Evolutionary conservation across 139 green algal species (phyloP).

Genomic region (Eudorina sp.): DNA sequence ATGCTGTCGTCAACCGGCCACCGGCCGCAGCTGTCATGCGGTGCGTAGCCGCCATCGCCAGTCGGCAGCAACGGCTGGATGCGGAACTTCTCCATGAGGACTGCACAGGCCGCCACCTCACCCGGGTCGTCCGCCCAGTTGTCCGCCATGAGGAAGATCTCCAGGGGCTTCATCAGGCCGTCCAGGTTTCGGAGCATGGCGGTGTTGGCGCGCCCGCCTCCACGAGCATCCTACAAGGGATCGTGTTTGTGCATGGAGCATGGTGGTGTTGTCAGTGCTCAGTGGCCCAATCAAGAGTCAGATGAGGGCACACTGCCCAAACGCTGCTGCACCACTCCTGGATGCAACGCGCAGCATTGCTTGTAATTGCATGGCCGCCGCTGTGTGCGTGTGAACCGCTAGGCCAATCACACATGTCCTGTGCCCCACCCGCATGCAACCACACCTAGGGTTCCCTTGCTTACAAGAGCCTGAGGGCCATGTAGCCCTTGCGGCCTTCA

Average conservation of each 20-base stretch:
- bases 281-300: too few relatives aligned
- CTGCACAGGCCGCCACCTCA: conserved; percentile 7
- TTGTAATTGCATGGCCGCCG: too few relatives aligned
- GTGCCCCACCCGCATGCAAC: too few relatives aligned
- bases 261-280: too few relatives aligned
- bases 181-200: background rate
- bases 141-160: conserved; percentile 40
- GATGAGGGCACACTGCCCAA: background rate
- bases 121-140: conserved; percentile 7
- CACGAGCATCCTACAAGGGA: conserved; percentile 16
- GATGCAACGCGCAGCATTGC: background rate
- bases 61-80: conserved; percentile 18
- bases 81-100: background rate
- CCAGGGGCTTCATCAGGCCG: conserved; percentile 14
- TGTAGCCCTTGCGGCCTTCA: too few relatives aligned
- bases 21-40: conserved; percentile 22
- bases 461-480: too few relatives aligned
- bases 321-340: background rate
- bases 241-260: background rate
- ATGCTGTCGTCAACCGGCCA: conserved; percentile 24
- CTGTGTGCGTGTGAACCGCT: too few relatives aligned
- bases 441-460: too few relatives aligned
- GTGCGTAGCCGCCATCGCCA: conserved; percentile 17
- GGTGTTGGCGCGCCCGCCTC: background rate
- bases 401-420: too few relatives aligned